Conservation (phyloP, 2,329 filamentous ascomycete species). For the Paecilomyces formosus region DNA sequence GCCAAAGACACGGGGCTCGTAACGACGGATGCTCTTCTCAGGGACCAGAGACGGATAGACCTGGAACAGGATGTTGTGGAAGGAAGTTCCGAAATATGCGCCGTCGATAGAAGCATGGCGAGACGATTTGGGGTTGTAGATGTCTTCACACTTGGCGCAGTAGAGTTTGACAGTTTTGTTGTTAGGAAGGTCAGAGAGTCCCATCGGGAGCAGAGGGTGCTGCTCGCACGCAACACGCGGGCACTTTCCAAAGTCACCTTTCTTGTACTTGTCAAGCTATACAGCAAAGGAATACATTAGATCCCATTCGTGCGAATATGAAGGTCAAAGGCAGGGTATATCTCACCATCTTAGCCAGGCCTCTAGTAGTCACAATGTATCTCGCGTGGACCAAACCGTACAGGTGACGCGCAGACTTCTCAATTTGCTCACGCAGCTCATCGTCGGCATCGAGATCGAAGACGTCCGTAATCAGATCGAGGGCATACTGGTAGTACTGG, state of each 20-base stretch:
- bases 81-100: slow-evolving; percentile 95
- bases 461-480: slow-evolving; percentile 94
- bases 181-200: slow-evolving; percentile 81
- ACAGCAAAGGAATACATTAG: slow-evolving; percentile 6
- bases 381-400: slow-evolving; percentile 94
- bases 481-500: slow-evolving; percentile 96
- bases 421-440: slow-evolving; percentile 95
- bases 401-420: slow-evolving; percentile 90
- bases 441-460: slow-evolving; percentile 99
- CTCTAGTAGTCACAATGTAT: slow-evolving; percentile 93
- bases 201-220: slow-evolving; percentile 90
- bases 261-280: slow-evolving; percentile 98
- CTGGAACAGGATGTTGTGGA: slow-evolving; percentile 99
- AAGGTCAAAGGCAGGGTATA: slow-evolving; percentile 2
- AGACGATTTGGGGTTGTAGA: slow-evolving; percentile 97
- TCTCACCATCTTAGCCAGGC: slow-evolving; percentile 88
- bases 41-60: slow-evolving; percentile 90
- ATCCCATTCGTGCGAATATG: not conserved
- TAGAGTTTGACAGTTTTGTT: slow-evolving; percentile 92
- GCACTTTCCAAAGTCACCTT: slow-evolving; percentile 95
- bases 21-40: slow-evolving; percentile 74
- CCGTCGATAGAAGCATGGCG: slow-evolving; percentile 93
- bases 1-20: slow-evolving; percentile 84
- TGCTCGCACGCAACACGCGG: slow-evolving; percentile 91
- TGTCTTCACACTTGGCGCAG: slow-evolving; percentile 93